phyloP scores from a whole-genome alignment of 2,329 filamentous ascomycete genomes.

The Beauveria sp. region DNA sequence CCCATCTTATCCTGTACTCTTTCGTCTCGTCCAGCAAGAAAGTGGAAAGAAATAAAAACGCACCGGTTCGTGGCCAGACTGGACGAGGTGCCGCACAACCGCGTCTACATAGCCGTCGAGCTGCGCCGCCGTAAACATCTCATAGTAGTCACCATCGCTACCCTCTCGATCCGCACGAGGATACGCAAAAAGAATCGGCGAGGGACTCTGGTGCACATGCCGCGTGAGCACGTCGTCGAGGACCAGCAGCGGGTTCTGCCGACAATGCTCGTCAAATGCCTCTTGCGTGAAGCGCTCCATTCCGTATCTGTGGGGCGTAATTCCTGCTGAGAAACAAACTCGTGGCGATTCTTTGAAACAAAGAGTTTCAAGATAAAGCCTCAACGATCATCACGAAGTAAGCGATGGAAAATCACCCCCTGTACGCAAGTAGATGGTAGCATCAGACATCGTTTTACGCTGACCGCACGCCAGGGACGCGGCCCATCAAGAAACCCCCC shows the following conservation, averaged over 20 bases:
- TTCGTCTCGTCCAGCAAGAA: too few relatives aligned
- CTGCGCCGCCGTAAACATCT: conserved; percentile 2
- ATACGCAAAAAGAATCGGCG: conserved; percentile 2
- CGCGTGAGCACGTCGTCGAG: conserved; percentile 4
- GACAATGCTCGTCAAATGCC: neutral
- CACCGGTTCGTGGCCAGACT: neutral
- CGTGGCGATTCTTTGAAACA: too few relatives aligned
- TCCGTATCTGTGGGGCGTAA: too few relatives aligned
- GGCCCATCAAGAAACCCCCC: too few relatives aligned
- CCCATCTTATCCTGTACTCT: too few relatives aligned
- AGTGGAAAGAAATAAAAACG: neutral
- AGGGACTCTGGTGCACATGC: neutral
- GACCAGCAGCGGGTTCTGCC: neutral
- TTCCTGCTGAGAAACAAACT: too few relatives aligned
- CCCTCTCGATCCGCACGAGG: neutral
- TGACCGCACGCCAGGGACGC: too few relatives aligned
- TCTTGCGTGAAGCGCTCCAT: conserved; percentile 4
- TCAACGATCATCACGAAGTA: too few relatives aligned
- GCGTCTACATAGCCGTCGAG: neutral
- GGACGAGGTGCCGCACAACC: neutral
- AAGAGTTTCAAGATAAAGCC: too few relatives aligned
- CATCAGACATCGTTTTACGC: too few relatives aligned
- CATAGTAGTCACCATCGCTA: neutral
- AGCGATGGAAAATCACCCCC: too few relatives aligned
- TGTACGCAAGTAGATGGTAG: too few relatives aligned